These are phyloP conservation scores for Verticillium tricorpus DNA, from an alignment of 2,329 filamentous ascomycete genomes.

Conservation along the genomic window DNA sequence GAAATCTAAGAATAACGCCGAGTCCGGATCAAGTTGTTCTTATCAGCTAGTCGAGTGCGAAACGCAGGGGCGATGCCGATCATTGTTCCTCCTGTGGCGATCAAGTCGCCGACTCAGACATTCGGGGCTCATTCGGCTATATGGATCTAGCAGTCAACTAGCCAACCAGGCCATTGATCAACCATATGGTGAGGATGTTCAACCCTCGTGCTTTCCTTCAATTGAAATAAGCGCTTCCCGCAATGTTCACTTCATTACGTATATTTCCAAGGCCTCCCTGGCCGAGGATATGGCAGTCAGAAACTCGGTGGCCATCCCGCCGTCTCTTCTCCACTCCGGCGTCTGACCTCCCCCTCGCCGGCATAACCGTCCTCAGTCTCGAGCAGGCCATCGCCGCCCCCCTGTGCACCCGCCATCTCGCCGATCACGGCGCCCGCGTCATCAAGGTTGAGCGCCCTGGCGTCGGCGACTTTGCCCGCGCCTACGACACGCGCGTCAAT, in stretches of 20 bases:
- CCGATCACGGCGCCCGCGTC: constrained; percentile 48
- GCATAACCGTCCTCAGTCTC: constrained; percentile 45
- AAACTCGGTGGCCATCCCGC: background rate
- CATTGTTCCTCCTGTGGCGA: background rate
- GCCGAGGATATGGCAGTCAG: background rate
- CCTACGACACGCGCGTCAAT: constrained; percentile 44
- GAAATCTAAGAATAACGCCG: too few relatives aligned
- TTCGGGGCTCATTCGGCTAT: background rate
- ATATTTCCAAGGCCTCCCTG: background rate
- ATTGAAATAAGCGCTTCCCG: background rate
- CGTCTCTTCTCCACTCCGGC: background rate
- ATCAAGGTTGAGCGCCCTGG: constrained; percentile 50
- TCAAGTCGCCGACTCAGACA: background rate
- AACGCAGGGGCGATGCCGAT: too few relatives aligned
- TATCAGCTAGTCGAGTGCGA: too few relatives aligned
- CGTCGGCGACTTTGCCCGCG: constrained; percentile 47
- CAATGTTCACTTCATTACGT: background rate
- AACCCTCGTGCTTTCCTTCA: too few relatives aligned
- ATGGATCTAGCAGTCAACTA: background rate
- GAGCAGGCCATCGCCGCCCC: constrained; percentile 52
- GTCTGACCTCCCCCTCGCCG: constrained; percentile 22
- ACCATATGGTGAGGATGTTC: too few relatives aligned
- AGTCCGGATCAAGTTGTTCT: too few relatives aligned
- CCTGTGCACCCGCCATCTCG: constrained; percentile 49
- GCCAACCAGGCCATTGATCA: too few relatives aligned